Percentiles rank a stretch among this genome's conserved stretches.
Conservation (phyloP, 192 early-diverging fungal species). For the Backusella tuberculispora region DNA sequence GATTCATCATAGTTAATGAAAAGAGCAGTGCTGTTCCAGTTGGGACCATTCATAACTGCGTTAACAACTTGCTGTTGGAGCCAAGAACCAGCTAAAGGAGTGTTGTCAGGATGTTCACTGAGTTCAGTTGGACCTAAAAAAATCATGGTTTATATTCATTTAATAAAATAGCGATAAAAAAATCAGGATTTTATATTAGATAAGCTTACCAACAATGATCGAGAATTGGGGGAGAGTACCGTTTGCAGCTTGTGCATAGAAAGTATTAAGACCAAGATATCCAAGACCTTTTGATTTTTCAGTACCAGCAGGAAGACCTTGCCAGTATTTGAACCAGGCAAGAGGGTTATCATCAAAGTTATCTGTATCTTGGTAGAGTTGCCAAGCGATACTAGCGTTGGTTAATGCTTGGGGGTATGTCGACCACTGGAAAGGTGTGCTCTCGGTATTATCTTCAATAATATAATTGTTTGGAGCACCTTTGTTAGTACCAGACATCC, state of each 20-base stretch:
- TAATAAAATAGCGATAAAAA: not conserved
- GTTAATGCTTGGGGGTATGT: conserved; percentile 33
- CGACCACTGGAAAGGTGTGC: conserved; percentile 13
- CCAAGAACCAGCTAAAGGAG: conserved; percentile 36
- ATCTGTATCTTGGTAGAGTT: conserved; percentile 31
- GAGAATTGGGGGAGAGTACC: conserved; percentile 35
- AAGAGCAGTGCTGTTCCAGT: conserved; percentile 27
- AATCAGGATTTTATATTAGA: not conserved
- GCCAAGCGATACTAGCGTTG: conserved; percentile 30
- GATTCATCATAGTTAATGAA: conserved; percentile 40
- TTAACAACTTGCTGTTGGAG: conserved; percentile 37
- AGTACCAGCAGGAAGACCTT: conserved; percentile 22
- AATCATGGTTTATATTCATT: not conserved
- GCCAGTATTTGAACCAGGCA: conserved; percentile 37
- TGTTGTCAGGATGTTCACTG: conserved; percentile 31
- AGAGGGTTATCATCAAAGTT: conserved; percentile 41
- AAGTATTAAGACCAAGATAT: conserved; percentile 31
- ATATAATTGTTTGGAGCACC: conserved; percentile 18
- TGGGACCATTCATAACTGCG: conserved; percentile 27
- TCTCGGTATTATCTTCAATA: conserved; percentile 36
- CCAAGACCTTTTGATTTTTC: conserved; percentile 36
- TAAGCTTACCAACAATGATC: conserved; percentile 8
- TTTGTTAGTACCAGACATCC: not conserved
- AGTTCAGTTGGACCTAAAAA: conserved; percentile 25
- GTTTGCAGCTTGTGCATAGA: conserved; percentile 32